phyloP scores from a whole-genome alignment of 116 monocot species.

The Zostera marina region DNA sequence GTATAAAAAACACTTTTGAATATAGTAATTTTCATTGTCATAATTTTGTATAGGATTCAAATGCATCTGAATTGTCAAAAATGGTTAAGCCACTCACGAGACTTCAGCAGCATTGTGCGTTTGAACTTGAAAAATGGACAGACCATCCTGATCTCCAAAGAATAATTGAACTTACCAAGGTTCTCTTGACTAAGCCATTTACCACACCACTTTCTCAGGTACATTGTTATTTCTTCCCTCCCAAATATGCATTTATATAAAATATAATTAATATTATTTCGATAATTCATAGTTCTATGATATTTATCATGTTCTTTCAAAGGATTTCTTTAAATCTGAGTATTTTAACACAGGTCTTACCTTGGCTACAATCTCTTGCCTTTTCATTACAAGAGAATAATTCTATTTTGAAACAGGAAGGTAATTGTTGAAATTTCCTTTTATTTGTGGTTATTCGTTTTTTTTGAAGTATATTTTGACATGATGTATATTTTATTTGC shows the following conservation, averaged over 20 bases:
- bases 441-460: background rate
- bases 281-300: too few species aligned
- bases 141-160: slow-evolving; percentile 82
- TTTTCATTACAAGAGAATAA: slow-evolving; percentile 46
- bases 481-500: slow-evolving; percentile 2
- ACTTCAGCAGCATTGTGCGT: slow-evolving; percentile 24
- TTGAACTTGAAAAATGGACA: slow-evolving; percentile 50
- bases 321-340: background rate
- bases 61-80: slow-evolving; percentile 36
- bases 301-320: background rate
- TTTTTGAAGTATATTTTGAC: background rate
- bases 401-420: slow-evolving; percentile 36
- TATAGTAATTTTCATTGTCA: background rate
- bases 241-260: background rate
- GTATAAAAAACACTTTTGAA: background rate
- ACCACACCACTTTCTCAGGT: slow-evolving; percentile 68
- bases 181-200: slow-evolving; percentile 37
- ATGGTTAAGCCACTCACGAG: slow-evolving; percentile 53
- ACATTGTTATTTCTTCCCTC: background rate
- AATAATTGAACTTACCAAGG: slow-evolving; percentile 31
- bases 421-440: slow-evolving; percentile 11
- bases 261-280: too few species aligned
- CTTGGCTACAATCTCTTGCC: slow-evolving; percentile 49
- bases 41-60: slow-evolving; percentile 33
- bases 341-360: slow-evolving; percentile 36